Evolutionary conservation across 192 early-diverging fungal genomes (phyloP), one percentile per base, ranked within the genome.

Genomic region (Gaertneriomyces sp.): DNA sequence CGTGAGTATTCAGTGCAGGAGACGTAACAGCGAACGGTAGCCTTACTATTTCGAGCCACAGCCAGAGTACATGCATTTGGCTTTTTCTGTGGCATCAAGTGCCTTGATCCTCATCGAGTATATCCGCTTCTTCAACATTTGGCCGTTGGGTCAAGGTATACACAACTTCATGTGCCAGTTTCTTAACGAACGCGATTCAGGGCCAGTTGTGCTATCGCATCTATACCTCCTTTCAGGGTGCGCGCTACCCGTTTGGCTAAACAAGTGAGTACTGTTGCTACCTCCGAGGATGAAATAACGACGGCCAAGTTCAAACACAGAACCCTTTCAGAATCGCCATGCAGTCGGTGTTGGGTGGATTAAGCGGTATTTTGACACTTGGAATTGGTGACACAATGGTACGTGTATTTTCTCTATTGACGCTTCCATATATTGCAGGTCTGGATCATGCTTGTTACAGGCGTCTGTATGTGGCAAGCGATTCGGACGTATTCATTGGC

Each of bases 221-320:
- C 73, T 97, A 45, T 95, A 95, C 58, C 75, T 98, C 16, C 70
- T 98, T 7, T 41, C 92, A 19, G 96, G 96, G 6, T 98, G 96
- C 70, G 94, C 94, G 2, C 62, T 86, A 16, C 90, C 94, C 0
- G 88, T 97, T 25, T 98, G 93, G 93, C 74, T 96, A 20, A 82
- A 82, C 65, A 74, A 86, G 88, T 87, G 60, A 53, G 69, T 2
- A 33, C 25, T 33, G 25, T 33, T 33, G 1, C 1, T 33, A 33
- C 25, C 1, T 33, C 25, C 25, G 1, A 33, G 0, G 25, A 38
- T 6, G 5, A 52, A 12, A 38, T 25, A 33, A 60, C 20, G 58
- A 25, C 14, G 9, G 38, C 11, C 1, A 17, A 2, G 20, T 11
- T 56, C 25, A 20, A n/a, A 17, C 11, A 65, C 39, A 55, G 2